These are phyloP conservation scores for Fraxinus excelsior DNA, from an alignment of 257 asterid genomes.

Conservation along the genomic window DNA sequence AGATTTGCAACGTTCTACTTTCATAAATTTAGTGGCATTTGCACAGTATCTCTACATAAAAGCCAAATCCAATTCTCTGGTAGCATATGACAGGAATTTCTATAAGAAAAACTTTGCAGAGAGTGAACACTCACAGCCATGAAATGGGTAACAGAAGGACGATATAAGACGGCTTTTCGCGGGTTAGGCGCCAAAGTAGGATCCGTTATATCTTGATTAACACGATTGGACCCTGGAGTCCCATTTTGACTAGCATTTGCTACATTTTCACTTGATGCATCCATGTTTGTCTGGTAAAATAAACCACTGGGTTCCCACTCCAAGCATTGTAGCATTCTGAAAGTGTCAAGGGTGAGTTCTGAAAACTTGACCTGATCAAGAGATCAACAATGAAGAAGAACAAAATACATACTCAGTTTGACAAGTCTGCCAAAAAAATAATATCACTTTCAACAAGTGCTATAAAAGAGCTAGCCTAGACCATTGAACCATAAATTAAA, in stretches of 20 bases:
- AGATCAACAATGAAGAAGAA: conserved; percentile 25
- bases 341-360: conserved; percentile 84
- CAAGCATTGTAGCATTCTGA: conserved; percentile 87
- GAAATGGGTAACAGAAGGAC: conserved; percentile 84
- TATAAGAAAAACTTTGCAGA: conserved; percentile 19
- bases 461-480: not conserved
- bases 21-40: conserved; percentile 6
- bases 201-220: conserved; percentile 86
- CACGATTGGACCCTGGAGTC: conserved; percentile 68
- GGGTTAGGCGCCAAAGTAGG: conserved; percentile 93
- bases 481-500: no score
- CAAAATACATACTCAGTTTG: conserved; percentile 18
- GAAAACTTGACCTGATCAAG: conserved; percentile 81
- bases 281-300: conserved; percentile 64
- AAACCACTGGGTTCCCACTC: conserved; percentile 99
- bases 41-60: conserved; percentile 11
- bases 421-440: conserved; percentile 7
- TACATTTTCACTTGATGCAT: conserved; percentile 58
- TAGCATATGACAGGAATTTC: conserved; percentile 22
- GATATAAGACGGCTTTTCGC: conserved; percentile 84
- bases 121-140: conserved; percentile 71
- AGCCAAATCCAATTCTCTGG: conserved; percentile 12
- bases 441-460: conserved; percentile 22
- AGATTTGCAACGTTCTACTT: not conserved
- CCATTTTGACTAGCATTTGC: conserved; percentile 72